Base-by-base conservation (phyloP, 1,284 basidiomycete species). In the Chondrostereum purpureum region DNA sequence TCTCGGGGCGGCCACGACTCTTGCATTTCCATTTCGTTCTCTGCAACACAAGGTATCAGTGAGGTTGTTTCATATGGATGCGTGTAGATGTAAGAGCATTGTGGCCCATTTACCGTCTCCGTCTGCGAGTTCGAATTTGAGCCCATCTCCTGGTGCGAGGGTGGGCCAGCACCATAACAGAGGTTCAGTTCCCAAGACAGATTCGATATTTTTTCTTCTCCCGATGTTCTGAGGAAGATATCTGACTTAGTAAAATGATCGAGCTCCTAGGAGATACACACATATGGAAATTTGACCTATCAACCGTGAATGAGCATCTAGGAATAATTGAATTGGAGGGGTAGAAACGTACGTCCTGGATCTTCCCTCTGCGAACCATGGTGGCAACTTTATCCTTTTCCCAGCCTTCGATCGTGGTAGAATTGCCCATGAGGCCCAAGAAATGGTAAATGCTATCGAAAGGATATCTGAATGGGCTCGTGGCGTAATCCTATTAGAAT, bases 341-440 rank as follows among this genome's bases (percentile, higher is more conserved):
- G 35, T 31, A n/a, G 27, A 20, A 5, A 58, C 72, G 19, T 51
- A 88, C 87, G 66, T 92, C 88, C 43, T 75, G 78, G 50, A 98
- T 87, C 64, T 88, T 88, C 1, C 94, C 95, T 48, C 87, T 70
- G 11, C 88, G 78, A 38, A 92, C 80, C 54, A 98, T 75, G 0
- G 82, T 89, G 3, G 90, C 85, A 0, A 84, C 91, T 62, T 89
- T 92, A 59, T 99, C 93, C 67, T 97, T 97, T 63, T 99, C 96
- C 90, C 92, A 96, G 1, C 88, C 83, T 67, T 99, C 95, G 47
- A 99, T 96, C 0, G 95, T 98, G 0, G 95, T 99, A 10, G 85
- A 85, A 61, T 99, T 99, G 16, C 75, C 75, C 10, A 75, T 56
- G n/a, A 95, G 64, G 41, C 80, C 77, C 60, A 84, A 89, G 52